Conservation (phyloP, 2,329 filamentous ascomycete genomes). For the Aspergillus costaricaensis region DNA sequence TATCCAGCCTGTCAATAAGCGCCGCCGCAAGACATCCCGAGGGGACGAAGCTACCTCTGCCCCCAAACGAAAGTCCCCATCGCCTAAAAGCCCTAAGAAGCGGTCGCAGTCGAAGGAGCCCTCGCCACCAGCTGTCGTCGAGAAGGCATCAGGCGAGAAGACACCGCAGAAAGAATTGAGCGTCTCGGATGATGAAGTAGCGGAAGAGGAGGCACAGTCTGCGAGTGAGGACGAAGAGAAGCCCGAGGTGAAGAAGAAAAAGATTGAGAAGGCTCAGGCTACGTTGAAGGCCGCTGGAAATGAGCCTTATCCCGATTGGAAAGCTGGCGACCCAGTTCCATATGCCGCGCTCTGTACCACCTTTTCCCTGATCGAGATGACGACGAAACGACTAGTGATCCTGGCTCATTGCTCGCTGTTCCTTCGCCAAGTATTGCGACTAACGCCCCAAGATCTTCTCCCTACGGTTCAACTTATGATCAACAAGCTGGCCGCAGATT, state of each 20-base stretch:
- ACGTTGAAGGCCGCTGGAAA: constrained; percentile 69
- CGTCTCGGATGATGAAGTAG: constrained; percentile 36
- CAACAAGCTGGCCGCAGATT: constrained; percentile 96
- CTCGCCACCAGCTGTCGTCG: constrained; percentile 28
- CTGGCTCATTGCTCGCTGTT: constrained; percentile 87
- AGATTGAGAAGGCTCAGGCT: constrained; percentile 76
- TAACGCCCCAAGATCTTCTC: constrained; percentile 85
- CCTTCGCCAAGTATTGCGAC: constrained; percentile 85
- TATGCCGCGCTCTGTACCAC: constrained; percentile 94
- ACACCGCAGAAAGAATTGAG: constrained; percentile 29
- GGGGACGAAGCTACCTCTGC: constrained; percentile 39
- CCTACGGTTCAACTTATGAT: constrained; percentile 93
- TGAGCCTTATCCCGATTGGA: constrained; percentile 95
- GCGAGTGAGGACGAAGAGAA: constrained; percentile 64
- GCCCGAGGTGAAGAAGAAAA: constrained; percentile 71
- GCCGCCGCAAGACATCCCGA: constrained; percentile 38
- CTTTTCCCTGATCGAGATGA: constrained; percentile 93
- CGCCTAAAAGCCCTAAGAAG: constrained; percentile 23
- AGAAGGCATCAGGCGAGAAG: constrained; percentile 52
- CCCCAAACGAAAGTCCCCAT: constrained; percentile 23
- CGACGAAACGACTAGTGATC: constrained; percentile 86
- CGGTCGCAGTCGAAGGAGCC: constrained; percentile 22
- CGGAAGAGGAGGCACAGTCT: constrained; percentile 38
- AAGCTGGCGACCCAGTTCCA: constrained; percentile 80
- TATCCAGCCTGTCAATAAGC: constrained; percentile 62